These are phyloP conservation scores for Globisporangium camurandrum DNA, from an alignment of 352 stramenopile genomes.

Conservation along the genomic window DNA sequence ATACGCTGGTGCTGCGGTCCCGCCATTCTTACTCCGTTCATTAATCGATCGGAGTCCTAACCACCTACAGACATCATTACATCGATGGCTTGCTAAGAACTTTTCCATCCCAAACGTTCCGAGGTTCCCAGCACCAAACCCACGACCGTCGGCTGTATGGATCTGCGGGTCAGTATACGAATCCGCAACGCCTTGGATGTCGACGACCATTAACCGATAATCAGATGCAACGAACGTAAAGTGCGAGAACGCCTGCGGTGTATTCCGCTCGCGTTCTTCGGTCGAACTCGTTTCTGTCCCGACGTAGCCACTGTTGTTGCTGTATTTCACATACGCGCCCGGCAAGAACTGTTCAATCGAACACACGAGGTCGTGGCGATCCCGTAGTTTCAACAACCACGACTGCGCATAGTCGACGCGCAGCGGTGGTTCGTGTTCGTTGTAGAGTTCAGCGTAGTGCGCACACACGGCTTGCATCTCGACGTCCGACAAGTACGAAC, in stretches of 20 bases:
- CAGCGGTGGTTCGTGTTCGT: constrained; percentile 73
- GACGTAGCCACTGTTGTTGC: constrained; percentile 82
- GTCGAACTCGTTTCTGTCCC: constrained; percentile 72
- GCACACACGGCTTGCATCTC: constrained; percentile 87
- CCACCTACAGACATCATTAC: constrained; percentile 83
- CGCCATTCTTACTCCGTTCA: constrained; percentile 66
- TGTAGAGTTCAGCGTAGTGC: constrained; percentile 82
- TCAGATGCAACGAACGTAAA: constrained; percentile 82
- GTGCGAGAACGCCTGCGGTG: constrained; percentile 76
- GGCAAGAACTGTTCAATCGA: constrained; percentile 75
- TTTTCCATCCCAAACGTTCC: constrained; percentile 84
- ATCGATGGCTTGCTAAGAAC: constrained; percentile 80
- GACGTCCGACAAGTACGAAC: constrained; percentile 77
- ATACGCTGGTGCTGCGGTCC: constrained; percentile 71
- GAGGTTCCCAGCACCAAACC: constrained; percentile 80
- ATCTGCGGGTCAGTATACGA: constrained; percentile 84
- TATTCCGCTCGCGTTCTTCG: constrained; percentile 78
- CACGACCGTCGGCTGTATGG: constrained; percentile 66
- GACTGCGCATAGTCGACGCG: constrained; percentile 80
- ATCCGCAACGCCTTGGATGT: constrained; percentile 82
- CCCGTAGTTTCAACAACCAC: constrained; percentile 68
- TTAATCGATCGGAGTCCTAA: constrained; percentile 70
- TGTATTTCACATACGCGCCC: constrained; percentile 83
- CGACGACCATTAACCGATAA: constrained; percentile 80
- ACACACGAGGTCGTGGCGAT: constrained; percentile 56